These are phyloP conservation scores for Solanum ossicruentum DNA, from an alignment of 257 asterid species.

Conservation along the genomic window DNA sequence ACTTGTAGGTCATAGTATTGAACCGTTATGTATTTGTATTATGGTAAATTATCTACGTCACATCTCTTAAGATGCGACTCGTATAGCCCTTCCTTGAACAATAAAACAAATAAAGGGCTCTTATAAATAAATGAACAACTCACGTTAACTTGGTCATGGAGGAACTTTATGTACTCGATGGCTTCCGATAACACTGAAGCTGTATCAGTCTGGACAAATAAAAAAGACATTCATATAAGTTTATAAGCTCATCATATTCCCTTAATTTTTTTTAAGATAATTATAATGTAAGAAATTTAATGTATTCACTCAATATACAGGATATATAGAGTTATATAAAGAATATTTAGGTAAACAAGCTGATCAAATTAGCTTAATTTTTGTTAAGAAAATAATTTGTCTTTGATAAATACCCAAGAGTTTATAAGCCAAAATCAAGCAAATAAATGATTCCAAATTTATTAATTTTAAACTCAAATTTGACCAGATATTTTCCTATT, in stretches of 20 bases:
- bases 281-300: no score
- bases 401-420: not conserved
- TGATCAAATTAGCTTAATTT: not conserved
- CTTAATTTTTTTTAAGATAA: no score
- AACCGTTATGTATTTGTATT: no score
- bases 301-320: no score
- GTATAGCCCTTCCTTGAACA: no score
- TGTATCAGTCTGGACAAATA: constrained; percentile 65
- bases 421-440: not conserved
- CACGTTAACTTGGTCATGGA: constrained; percentile 84
- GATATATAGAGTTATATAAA: not conserved
- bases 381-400: not conserved
- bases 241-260: no score
- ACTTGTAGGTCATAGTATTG: no score
- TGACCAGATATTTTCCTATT: not conserved
- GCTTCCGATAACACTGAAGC: constrained; percentile 94
- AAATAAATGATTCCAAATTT: not conserved
- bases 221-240: no score
- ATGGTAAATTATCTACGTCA: no score
- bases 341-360: not conserved
- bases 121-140: constrained; percentile 5
- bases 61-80: no score
- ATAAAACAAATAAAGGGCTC: not conserved
- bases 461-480: not conserved
- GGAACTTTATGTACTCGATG: constrained; percentile 73